Base-by-base conservation (phyloP, 768 basidiomycete species). In the Leccinum olivaceopallidum region DNA sequence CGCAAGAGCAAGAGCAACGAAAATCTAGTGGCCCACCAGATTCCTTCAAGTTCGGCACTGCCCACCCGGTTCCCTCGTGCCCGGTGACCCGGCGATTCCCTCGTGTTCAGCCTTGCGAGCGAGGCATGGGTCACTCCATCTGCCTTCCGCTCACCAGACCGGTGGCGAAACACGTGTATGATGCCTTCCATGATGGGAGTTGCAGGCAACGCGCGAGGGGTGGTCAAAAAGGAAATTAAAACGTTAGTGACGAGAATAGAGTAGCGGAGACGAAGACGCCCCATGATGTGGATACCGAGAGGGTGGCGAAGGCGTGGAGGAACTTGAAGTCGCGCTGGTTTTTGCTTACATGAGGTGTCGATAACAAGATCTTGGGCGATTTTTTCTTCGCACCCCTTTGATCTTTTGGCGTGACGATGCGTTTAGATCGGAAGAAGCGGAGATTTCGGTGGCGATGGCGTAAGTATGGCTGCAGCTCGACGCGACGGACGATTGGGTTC, bases 101-200 rank as follows among this genome's bases (percentile, higher is more conserved):
- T 85, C 6, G 75, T 85, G 2, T 79, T 87, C 55, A 74, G 75
- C 61, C 71, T 87, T 37, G 69, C 83, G 2, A 71, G 80, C 14
- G 82, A 84, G 30, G 81, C 86, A 16, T 82, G 58, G 90, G 90
- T 18, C 86, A 90, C 57, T 71, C 80, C 1, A 79, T 94, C 47
- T 90, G 88, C 68, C 72, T 95, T 16, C 94, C 94, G n/a, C 79
- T 98, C 18, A 94, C 95, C 24, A 96, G 80, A 84, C 63, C 80
- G 97, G 58, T 99, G 97, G 96, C 81, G 83, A 65, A 79, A 85
- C 56, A 93, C 98, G 85, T 98, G 97, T 75, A 78, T 94, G 62
- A 74, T 90, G 59, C 80, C 85, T 2, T 73, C 80, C 13, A 76
- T 78, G 24, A 26, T 26, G 26, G 70, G 69, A 37, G 67, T 63